phyloP scores from a whole-genome alignment of 2,329 filamentous ascomycete genomes.

The Aspergillus spinulosporus region DNA sequence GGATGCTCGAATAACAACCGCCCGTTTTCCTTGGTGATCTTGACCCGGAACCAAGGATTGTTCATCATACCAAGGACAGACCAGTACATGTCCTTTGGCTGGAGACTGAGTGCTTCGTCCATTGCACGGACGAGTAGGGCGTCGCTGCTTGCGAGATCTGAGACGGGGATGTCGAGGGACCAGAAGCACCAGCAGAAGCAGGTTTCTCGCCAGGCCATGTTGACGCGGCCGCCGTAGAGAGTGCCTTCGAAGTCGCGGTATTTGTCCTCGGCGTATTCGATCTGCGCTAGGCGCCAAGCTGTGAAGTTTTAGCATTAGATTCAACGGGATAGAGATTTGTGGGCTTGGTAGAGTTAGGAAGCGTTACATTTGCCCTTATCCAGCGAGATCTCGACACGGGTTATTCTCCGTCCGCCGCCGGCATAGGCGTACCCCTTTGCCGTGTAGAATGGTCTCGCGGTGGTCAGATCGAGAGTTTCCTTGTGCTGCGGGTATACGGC shows the following conservation, averaged over 20 bases:
- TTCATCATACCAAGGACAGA: constrained; percentile 97
- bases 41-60: constrained; percentile 87
- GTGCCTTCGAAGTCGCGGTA: constrained; percentile 67
- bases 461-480: constrained; percentile 60
- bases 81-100: constrained; percentile 96
- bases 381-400: constrained; percentile 77
- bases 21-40: constrained; percentile 67
- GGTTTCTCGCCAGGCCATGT: constrained; percentile 78
- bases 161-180: constrained; percentile 67
- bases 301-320: neutral
- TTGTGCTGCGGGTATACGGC: constrained; percentile 78
- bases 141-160: constrained; percentile 62
- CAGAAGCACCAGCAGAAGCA: constrained; percentile 94
- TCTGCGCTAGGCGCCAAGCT: constrained; percentile 72
- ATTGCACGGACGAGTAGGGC: constrained; percentile 82
- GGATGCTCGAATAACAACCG: constrained; percentile 80
- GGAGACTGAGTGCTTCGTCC: constrained; percentile 84
- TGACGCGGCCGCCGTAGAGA: constrained; percentile 73
- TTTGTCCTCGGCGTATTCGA: constrained; percentile 81
- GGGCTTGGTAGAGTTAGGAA: neutral
- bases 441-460: constrained; percentile 58
- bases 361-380: constrained; percentile 68
- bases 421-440: constrained; percentile 83
- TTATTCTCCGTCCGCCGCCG: constrained; percentile 81
- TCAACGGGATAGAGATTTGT: too few relatives aligned